Percentiles rank a stretch among this genome's conserved stretches.
phyloP scores from a whole-genome alignment of 495 filamentous ascomycete genomes.

The Podospora pseudoanserina region DNA sequence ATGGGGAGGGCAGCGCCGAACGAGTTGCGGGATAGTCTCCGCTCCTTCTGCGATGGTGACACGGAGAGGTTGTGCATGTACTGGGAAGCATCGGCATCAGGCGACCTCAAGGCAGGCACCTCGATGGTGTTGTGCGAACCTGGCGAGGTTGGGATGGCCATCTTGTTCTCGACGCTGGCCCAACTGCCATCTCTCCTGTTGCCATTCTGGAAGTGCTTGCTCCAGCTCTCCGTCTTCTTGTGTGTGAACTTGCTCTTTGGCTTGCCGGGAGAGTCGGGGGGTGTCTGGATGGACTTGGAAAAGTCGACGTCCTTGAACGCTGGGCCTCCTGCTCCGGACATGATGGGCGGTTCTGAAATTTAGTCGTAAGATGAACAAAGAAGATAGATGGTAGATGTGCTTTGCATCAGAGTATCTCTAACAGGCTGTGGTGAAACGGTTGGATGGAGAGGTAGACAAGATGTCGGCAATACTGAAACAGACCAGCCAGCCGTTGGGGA shows the following conservation, averaged over 20 bases:
- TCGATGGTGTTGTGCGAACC: conserved; percentile 54
- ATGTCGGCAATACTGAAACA: neutral
- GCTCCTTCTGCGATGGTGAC: conserved; percentile 61
- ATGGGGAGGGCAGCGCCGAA: conserved; percentile 76
- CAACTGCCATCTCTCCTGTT: conserved; percentile 17
- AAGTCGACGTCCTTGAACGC: neutral
- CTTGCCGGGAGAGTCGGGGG: conserved; percentile 22
- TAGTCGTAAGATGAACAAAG: neutral
- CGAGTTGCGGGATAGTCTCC: conserved; percentile 71
- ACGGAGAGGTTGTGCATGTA: conserved; percentile 73
- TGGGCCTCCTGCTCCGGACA: conserved; percentile 1
- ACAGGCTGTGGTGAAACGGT: neutral
- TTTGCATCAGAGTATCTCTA: neutral
- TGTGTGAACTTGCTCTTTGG: conserved; percentile 10
- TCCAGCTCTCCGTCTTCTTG: conserved; percentile 19
- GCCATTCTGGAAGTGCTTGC: conserved; percentile 20
- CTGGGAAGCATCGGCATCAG: conserved; percentile 62
- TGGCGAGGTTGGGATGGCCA: conserved; percentile 26
- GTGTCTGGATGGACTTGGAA: conserved; percentile 17
- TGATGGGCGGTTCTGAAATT: neutral
- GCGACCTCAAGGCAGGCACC: conserved; percentile 66
- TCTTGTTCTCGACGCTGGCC: conserved; percentile 16
- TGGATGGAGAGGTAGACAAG: neutral
- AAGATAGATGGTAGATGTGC: neutral
- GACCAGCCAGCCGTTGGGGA: neutral